Conservation (phyloP, 352 stramenopile species). For the Globisporangium lucens region DNA sequence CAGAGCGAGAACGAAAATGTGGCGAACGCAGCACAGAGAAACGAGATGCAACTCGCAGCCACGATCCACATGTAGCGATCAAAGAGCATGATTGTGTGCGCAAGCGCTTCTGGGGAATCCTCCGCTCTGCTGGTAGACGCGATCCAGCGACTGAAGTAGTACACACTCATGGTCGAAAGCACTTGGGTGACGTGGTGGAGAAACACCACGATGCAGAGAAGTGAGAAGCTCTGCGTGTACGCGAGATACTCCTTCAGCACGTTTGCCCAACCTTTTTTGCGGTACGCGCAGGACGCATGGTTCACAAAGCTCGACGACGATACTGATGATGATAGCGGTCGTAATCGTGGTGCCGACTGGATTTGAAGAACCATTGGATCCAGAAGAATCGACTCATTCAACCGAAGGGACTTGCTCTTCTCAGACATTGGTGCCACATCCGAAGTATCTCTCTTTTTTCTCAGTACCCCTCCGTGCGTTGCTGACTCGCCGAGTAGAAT, state of each 20-base stretch:
- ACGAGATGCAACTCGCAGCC: constrained; percentile 31
- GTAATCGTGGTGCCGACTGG: constrained; percentile 10
- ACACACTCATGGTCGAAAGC: constrained; percentile 29
- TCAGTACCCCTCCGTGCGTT: constrained; percentile 1
- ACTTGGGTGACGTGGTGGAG: constrained; percentile 35
- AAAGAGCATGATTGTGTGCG: constrained; percentile 14
- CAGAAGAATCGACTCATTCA: constrained; percentile 20
- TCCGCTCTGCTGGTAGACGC: constrained; percentile 15
- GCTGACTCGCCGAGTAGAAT: constrained; percentile 9
- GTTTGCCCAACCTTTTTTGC: constrained; percentile 14
- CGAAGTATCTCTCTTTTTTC: background rate
- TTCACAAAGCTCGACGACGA: constrained; percentile 10
- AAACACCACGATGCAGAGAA: constrained; percentile 25
- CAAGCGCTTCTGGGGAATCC: background rate
- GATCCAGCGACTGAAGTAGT: constrained; percentile 40
- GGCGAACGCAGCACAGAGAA: constrained; percentile 22
- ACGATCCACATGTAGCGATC: constrained; percentile 32
- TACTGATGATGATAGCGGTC: background rate
- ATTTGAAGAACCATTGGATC: constrained; percentile 27
- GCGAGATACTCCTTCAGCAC: constrained; percentile 35
- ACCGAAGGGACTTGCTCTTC: background rate
- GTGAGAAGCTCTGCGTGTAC: constrained; percentile 25
- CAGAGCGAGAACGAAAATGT: constrained; percentile 34
- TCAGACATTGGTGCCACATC: background rate
- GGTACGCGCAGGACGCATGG: constrained; percentile 16